A percentile compares a stretch with the other conserved stretches of the same genome.
Evolutionary conservation across 2,329 filamentous ascomycete species (phyloP).

Genomic region (Dendryphion nanum): DNA sequence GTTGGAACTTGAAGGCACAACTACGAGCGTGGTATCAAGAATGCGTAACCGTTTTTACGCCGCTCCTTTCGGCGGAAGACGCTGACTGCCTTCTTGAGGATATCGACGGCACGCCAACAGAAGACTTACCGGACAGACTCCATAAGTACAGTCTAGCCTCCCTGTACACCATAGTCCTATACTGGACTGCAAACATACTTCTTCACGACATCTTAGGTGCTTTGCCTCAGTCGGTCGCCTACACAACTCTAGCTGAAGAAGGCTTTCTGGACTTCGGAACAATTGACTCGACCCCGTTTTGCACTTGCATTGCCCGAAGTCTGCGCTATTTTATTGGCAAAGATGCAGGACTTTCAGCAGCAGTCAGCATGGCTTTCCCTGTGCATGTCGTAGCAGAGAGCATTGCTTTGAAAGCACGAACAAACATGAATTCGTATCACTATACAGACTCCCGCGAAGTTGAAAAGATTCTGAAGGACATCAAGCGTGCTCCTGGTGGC

Average conservation of each 20-base stretch:
- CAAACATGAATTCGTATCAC: too few species aligned
- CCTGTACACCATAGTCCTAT: conserved; percentile 9
- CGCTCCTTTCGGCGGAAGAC: not conserved
- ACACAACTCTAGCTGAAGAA: not conserved
- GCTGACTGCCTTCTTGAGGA: not conserved
- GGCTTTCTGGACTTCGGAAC: not conserved
- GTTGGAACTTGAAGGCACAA: conserved; percentile 6
- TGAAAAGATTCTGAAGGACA: too few species aligned
- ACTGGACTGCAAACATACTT: conserved; percentile 11
- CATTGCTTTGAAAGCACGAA: too few species aligned
- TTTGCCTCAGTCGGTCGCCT: conserved; percentile 3
- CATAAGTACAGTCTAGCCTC: not conserved
- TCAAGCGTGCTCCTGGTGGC: too few species aligned
- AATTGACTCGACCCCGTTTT: conserved; percentile 4
- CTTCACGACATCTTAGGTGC: conserved; percentile 4
- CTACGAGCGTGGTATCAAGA: conserved; percentile 8
- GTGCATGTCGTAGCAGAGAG: too few species aligned
- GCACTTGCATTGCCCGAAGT: conserved; percentile 7
- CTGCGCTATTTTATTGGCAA: conserved; percentile 6
- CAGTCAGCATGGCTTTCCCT: conserved; percentile 3
- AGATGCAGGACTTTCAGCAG: conserved; percentile 1
- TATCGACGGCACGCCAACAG: conserved; percentile 1
- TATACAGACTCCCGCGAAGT: too few species aligned
- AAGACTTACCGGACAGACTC: conserved; percentile 9
- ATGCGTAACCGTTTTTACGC: not conserved